A percentile compares a stretch with the other conserved stretches of the same genome.
These are phyloP conservation scores for Fusarium pseudograminearum DNA, from an alignment of 2,329 filamentous ascomycete genomes.

Conservation along the genomic window DNA sequence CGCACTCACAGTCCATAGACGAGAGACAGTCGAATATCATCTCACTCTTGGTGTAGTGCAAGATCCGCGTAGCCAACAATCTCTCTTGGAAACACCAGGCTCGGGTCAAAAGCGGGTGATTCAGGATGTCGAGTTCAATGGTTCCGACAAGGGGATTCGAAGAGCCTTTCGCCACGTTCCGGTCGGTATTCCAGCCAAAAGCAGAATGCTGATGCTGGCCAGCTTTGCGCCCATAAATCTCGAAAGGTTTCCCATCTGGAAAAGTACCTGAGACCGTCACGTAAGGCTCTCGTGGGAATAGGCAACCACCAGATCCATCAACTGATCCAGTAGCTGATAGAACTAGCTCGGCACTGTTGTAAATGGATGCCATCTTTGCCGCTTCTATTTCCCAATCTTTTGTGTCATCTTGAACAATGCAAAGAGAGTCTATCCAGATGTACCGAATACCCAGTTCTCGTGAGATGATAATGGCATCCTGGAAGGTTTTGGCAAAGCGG, in stretches of 20 bases:
- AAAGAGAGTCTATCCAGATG: slow-evolving; percentile 48
- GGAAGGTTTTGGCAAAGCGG: slow-evolving; percentile 32
- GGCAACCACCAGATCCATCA: slow-evolving; percentile 36
- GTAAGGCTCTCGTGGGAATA: slow-evolving; percentile 31
- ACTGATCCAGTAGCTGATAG: slow-evolving; percentile 43
- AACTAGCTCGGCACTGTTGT: slow-evolving; percentile 43
- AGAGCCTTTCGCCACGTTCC: slow-evolving; percentile 14
- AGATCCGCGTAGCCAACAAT: slow-evolving; percentile 43
- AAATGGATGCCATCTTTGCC: slow-evolving; percentile 47
- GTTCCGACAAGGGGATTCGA: slow-evolving; percentile 18
- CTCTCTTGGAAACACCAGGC: slow-evolving; percentile 51
- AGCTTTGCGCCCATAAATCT: slow-evolving; percentile 31
- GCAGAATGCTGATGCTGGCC: slow-evolving; percentile 29
- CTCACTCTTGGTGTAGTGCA: slow-evolving; percentile 48
- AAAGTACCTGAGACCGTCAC: slow-evolving; percentile 26
- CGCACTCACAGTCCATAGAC: slow-evolving; percentile 45
- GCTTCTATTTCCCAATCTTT: slow-evolving; percentile 46
- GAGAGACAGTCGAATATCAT: slow-evolving; percentile 45
- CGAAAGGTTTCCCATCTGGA: slow-evolving; percentile 20
- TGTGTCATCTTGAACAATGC: slow-evolving; percentile 46
- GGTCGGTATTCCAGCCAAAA: slow-evolving; percentile 30
- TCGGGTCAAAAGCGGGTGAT: slow-evolving; percentile 40
- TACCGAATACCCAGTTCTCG: slow-evolving; percentile 41
- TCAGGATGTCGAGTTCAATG: neutral
- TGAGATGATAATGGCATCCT: slow-evolving; percentile 35